Base-by-base conservation (phyloP, 2,329 filamentous ascomycete genomes). In the Venturia aucupariae region DNA sequence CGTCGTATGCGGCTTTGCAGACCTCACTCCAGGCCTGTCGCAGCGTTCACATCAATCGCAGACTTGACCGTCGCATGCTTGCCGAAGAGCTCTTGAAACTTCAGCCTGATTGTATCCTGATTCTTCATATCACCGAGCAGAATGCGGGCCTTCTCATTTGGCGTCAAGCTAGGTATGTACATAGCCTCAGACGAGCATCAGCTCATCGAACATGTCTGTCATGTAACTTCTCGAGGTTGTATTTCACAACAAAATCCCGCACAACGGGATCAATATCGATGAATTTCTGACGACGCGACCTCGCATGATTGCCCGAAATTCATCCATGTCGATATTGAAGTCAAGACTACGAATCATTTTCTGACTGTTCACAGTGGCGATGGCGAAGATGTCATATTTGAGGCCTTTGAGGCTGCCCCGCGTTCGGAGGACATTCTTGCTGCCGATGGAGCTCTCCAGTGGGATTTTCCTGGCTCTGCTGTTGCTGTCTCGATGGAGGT, bases 381-480 rank as follows among this genome's bases (percentile, higher is more conserved):
- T 11, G 64, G 67, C 24, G 54, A 64, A 4, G 57, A 46, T 24
- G 67, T 81, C 68, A 22, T 84, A 64, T 82, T 87, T 59, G 86
- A 89, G 70, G 77, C 78, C 0, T 88, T 88, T 64, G 86, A 89
- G 70, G 77, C 81, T 0, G 86, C 85, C 0, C 76, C 86, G 0
- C 70, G 70, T 0, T 82, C 81, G 0, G 76, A 82, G 54, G 73
- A 78, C 17, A 81, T 86, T 0, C 75, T 87, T 1, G 77, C 78
- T 0, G 72, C 82, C 0, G 72, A 81, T 24, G 77, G 77, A 32
- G 80, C 84, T 1, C 71, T 89, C 0, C 69, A 76, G 64, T 86
- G 85, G 79, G 77, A 81, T 22, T 89, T 89, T 67, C 86, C 86
- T 0, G 83, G 81, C 0, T 30, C 19, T 15, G 79, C 82, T 0